Percentiles rank a stretch among this genome's conserved stretches.
These are phyloP conservation scores for Paracamarosporium sp. DNA, from an alignment of 2,329 filamentous ascomycete genomes.

Conservation along the genomic window DNA sequence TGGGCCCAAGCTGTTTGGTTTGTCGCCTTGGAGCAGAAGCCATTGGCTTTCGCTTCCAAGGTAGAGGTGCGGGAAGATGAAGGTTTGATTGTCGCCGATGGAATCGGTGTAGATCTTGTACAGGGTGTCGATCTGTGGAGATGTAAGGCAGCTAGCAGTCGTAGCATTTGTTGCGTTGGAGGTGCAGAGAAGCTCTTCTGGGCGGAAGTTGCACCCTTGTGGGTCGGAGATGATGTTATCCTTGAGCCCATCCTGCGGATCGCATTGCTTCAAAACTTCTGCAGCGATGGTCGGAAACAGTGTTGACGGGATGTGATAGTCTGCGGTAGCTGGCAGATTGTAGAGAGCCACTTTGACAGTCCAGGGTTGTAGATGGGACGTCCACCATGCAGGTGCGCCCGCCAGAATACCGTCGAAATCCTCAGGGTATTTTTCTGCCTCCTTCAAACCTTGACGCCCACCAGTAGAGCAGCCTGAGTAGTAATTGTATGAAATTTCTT, in stretches of 20 bases:
- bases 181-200: conserved; percentile 48
- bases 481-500: conserved; percentile 56
- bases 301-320: conserved; percentile 52
- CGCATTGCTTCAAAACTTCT: conserved; percentile 58
- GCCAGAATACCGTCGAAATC: conserved; percentile 67
- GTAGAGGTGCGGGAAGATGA: conserved; percentile 50
- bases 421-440: conserved; percentile 60
- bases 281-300: conserved; percentile 55
- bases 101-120: conserved; percentile 53
- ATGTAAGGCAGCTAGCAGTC: conserved; percentile 51
- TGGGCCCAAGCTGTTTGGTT: conserved; percentile 46
- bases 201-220: conserved; percentile 51
- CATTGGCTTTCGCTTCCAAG: conserved; percentile 49
- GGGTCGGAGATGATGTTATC: conserved; percentile 58
- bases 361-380: conserved; percentile 53
- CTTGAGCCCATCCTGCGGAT: conserved; percentile 55
- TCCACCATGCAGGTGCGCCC: conserved; percentile 61
- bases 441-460: conserved; percentile 64
- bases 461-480: conserved; percentile 67
- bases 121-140: conserved; percentile 51
- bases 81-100: conserved; percentile 49
- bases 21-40: conserved; percentile 45
- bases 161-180: conserved; percentile 37
- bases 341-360: conserved; percentile 54
- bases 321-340: conserved; percentile 55